Evolutionary conservation across 148 eudicot genomes (phyloP), one percentile per base, ranked within the genome.

Genomic region (Amaranthus hypochondriacus): DNA sequence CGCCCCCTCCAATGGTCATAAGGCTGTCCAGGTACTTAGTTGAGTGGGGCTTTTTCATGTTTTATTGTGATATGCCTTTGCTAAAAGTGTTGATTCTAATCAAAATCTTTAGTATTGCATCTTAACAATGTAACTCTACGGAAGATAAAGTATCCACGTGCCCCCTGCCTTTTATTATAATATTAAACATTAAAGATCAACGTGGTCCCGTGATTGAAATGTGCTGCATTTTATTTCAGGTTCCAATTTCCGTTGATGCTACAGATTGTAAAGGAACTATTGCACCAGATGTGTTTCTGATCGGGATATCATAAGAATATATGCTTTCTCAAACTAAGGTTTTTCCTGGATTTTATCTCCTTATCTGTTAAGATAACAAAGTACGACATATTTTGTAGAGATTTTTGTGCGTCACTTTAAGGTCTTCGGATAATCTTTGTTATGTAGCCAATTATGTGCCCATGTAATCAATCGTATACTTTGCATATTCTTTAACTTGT

Each of bases 131-230:
- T 28, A 46, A 42, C 48, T 76, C 46, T 57, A 67, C 49, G 76
- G 83, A 76, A 15, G 63, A 76, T 55, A 57, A 71, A 60, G 48
- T 66, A 54, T 80, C 76, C 83, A 80, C 79, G 73, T 67, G 73
- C 46, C 68, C 60, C 49, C 63, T 14, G 68, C 6, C 70, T 78
- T 62, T 66, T 71, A 28, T 72, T 68, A 57, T 76, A 4, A 43
- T 71, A 46, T 59, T 75, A 68, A 53, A 60, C 53, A 75, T 51
- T 75, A 46, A 77, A 76, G 9, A 49, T 74, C 21, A 44, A 43
- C 7, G 53, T 59, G 78, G 78, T 71, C 77, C 81, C 76, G 44
- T 60, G 60, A 5, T 21, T 58, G 49, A 51, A 64, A 54, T 56
- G 62, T 69, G 57, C 47, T 74, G 74, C 60, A 55, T 42, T 51